Percentiles rank a stretch among this genome's conserved stretches.
Conservation (phyloP, 345 rosid species). For the Hypericum perforatum region DNA sequence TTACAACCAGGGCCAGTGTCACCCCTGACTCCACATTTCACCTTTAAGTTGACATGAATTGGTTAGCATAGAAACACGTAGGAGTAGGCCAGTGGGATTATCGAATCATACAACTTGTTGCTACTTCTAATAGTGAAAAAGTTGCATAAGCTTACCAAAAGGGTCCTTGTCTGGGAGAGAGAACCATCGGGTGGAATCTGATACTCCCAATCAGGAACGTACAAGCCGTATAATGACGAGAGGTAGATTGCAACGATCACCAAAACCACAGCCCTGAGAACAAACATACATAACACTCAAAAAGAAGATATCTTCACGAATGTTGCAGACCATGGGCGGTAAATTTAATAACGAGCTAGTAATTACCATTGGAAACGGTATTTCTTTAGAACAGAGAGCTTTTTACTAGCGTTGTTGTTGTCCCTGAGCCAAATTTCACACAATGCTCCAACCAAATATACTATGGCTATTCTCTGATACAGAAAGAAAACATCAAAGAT, state of each 20-base stretch:
- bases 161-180: constrained; percentile 9
- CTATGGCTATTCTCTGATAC: constrained; percentile 69
- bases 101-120: not conserved
- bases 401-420: constrained; percentile 33
- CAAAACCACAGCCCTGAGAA: constrained; percentile 42
- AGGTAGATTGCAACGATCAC: constrained; percentile 38
- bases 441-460: constrained; percentile 53
- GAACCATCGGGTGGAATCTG: constrained; percentile 30
- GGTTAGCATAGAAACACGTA: not conserved
- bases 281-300: not conserved
- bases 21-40: constrained; percentile 69
- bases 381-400: constrained; percentile 32
- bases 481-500: too few species aligned
- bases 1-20: constrained; percentile 80
- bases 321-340: not conserved
- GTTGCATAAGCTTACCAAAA: constrained; percentile 33
- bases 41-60: constrained; percentile 30
- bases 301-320: not conserved
- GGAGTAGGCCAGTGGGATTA: not conserved
- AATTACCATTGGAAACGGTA: constrained; percentile 57
- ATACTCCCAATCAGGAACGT: constrained; percentile 76
- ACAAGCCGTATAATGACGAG: constrained; percentile 49
- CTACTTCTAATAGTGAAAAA: not conserved
- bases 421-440: constrained; percentile 87
- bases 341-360: too few species aligned